Evolutionary conservation across 2,329 filamentous ascomycete genomes (phyloP), one percentile per base, ranked within the genome.

Genomic region (Periconia sp.): DNA sequence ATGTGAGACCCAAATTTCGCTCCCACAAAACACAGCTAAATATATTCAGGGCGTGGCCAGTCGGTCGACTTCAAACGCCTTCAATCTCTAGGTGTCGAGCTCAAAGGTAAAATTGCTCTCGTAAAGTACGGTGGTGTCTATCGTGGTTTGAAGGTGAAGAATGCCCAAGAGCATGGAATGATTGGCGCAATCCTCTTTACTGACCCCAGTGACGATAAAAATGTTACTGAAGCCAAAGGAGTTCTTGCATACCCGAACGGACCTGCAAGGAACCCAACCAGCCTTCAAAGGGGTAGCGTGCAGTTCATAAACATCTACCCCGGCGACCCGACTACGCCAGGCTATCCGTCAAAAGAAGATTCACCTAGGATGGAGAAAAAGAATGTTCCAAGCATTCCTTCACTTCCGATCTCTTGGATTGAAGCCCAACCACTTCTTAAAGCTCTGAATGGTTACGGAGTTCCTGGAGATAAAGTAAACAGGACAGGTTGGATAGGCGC

Each of bases 301-400:
- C 66, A 73, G 37, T 95, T 89, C 59, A 70, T 96, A 47, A 54
- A 78, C 74, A 39, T 82, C 77, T 48, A 86, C 29, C 66, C 67
- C 5, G 68, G 68, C 13, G 68, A 71, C 28, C 68, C 68, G 2
- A 70, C 68, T 3, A 71, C 68, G 6, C 68, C 68, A 6, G 66
- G 92, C 5, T 96, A 95, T 61, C 86, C 90, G 3, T 95, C 89
- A 0, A 91, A 91, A 66, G 87, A 88, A 12, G 89, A 86, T 19
- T 87, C 79, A 13, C 87, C 87, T 12, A 83, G 91, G 23, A 78
- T 82, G 39, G 84, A 89, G n/a, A 83, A 84, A 15, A 70, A 76
- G 6, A 78, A 80, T 3, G 88, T 83, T 18, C 87, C 91, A 0
- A 81, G 79, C 2, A 96, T 96, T 43, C 91, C 92, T 0, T 95